Evolutionary conservation across 192 early-diverging fungal genomes (phyloP).

Genomic region (Powellomyces hirtus): DNA sequence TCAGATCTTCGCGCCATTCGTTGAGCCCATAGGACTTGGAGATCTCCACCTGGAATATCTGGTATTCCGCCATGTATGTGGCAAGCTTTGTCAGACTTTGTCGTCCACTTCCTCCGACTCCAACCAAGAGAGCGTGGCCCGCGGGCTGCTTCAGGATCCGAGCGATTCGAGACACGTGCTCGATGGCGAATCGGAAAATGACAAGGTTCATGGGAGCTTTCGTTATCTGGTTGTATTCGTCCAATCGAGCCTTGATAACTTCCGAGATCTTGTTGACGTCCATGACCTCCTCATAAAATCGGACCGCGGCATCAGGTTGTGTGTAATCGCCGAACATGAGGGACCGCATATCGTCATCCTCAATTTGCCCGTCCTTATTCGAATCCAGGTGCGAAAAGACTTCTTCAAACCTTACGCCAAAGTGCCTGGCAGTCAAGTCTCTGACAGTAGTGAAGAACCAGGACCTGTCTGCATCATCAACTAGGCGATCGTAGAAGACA

Average conservation of each 20-base stretch:
- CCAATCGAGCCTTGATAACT: constrained; percentile 49
- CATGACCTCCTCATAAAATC: constrained; percentile 51
- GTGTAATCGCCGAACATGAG: constrained; percentile 63
- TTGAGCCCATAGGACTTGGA: constrained; percentile 56
- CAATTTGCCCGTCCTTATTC: constrained; percentile 54
- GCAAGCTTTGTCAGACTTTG: constrained; percentile 57
- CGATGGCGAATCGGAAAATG: constrained; percentile 59
- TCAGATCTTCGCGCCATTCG: constrained; percentile 61
- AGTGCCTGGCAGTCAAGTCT: constrained; percentile 44
- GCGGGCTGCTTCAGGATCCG: constrained; percentile 60
- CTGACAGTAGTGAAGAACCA: constrained; percentile 54
- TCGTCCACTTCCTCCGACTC: constrained; percentile 56
- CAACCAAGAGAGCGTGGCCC: constrained; percentile 56
- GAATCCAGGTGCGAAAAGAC: constrained; percentile 49
- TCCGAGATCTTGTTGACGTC: constrained; percentile 48
- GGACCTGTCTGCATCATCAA: constrained; percentile 52
- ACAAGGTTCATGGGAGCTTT: constrained; percentile 62
- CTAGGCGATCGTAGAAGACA: constrained; percentile 59
- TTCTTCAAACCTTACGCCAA: constrained; percentile 46
- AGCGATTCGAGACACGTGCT: constrained; percentile 59
- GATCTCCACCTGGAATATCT: constrained; percentile 59
- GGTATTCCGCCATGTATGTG: constrained; percentile 56
- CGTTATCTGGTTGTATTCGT: constrained; percentile 58
- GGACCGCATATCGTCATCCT: constrained; percentile 58
- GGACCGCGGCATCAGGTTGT: constrained; percentile 46